Evolutionary conservation across 768 basidiomycete species (phyloP), one percentile per base, ranked within the genome.

Genomic region (Suillus bovinus): DNA sequence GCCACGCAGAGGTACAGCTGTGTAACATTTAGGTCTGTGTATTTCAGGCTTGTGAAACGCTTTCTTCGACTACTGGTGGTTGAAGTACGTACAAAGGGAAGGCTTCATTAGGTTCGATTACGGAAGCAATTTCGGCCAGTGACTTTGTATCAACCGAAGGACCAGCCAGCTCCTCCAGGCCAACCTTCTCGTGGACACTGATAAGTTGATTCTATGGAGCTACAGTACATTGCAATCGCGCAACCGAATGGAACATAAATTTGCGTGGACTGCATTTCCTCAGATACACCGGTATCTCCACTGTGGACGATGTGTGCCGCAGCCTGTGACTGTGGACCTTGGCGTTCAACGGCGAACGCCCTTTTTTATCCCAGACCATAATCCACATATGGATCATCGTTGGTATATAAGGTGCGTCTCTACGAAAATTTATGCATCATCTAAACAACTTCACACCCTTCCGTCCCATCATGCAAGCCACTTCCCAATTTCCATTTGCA

Each of bases 401-500:
- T 52, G 29, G 50, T 52, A 27, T 56, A 56, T 56, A 56, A 56
- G 36, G 55, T 17, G n/a, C 36, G 14, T 16, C 55, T 39, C 24
- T 39, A 56, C 24, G 11, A 13, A 13, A 39, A 34, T 52, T 13
- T n/a, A 10, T 38, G 5, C 24, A 55, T 36, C 7, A 11, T 56
- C 17, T 27, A 20, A 34, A 6, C 24, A 27, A 17, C 17, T 38
- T 56, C 24, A 36, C 36, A 27, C 36, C 49, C 49, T 52, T 27
- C 36, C 38, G 16, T 27, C 27, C 16, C 47, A 27, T 29, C 47
- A 49, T 49, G 47, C 27, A 49, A 49, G 27, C 9, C 27, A 49
- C 36, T 6, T 39, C 55, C 27, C 66, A 33, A 34, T 67, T 69
- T 24, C 58, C 57, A 9, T 69, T 79, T 61, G 65, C 66, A 24